phyloP scores from a whole-genome alignment of 192 early-diverging fungal species.

The Linnemannia elongata region DNA sequence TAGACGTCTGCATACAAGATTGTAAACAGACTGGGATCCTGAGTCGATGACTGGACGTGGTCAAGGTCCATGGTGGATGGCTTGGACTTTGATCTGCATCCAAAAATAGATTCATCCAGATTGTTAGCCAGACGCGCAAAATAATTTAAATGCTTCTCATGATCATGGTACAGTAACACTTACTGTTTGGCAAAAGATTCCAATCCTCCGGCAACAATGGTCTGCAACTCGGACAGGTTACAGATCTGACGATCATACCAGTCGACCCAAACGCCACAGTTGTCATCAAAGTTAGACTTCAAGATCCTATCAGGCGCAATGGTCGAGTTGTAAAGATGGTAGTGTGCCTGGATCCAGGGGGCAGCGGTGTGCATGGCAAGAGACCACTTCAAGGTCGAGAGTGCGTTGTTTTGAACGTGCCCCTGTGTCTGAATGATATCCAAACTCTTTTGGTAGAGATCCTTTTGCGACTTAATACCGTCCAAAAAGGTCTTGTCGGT shows the following conservation, averaged over 20 bases:
- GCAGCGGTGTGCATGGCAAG: slow-evolving; percentile 79
- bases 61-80: slow-evolving; percentile 52
- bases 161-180: background rate
- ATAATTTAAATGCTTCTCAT: background rate
- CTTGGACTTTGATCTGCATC: slow-evolving; percentile 20
- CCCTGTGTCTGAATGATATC: slow-evolving; percentile 63
- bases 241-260: slow-evolving; percentile 81
- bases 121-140: background rate
- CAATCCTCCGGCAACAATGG: slow-evolving; percentile 49
- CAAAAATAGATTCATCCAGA: background rate
- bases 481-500: slow-evolving; percentile 41
- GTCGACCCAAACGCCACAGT: slow-evolving; percentile 77
- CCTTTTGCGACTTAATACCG: slow-evolving; percentile 48
- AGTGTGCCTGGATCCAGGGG: slow-evolving; percentile 85
- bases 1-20: slow-evolving; percentile 86
- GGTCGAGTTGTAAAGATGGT: slow-evolving; percentile 83
- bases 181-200: slow-evolving; percentile 12
- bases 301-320: slow-evolving; percentile 68
- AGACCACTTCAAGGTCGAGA: slow-evolving; percentile 76
- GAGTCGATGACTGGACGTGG: slow-evolving; percentile 16
- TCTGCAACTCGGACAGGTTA: slow-evolving; percentile 56
- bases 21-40: slow-evolving; percentile 42
- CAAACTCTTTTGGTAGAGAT: slow-evolving; percentile 65
- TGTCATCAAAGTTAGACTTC: slow-evolving; percentile 59
- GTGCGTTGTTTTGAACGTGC: slow-evolving; percentile 55